These are phyloP conservation scores for Kluyveromyces siamensis DNA, from an alignment of 805 yeast genomes.

Conservation along the genomic window DNA sequence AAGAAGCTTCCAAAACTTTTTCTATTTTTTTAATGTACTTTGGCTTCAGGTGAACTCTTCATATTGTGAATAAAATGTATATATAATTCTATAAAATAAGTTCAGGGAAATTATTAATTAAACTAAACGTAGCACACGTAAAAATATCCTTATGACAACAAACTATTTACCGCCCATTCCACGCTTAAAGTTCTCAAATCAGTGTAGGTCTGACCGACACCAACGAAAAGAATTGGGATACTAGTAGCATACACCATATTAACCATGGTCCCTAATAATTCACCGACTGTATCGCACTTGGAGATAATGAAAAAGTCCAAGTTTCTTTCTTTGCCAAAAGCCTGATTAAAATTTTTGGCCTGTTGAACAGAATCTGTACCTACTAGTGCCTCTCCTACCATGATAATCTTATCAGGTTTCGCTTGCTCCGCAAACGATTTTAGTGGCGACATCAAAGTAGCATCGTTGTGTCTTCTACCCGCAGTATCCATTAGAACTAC, in stretches of 20 bases:
- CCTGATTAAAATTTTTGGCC: conserved; percentile 85
- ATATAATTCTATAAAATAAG: neutral
- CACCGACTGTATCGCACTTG: conserved; percentile 96
- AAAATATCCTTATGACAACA: conserved; percentile 44
- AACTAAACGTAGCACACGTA: no score
- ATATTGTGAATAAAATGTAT: no score
- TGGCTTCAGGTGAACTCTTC: neutral
- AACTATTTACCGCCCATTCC: conserved; percentile 81
- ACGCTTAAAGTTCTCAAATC: conserved; percentile 86
- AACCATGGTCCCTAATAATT: conserved; percentile 91
- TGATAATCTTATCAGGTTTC: conserved; percentile 88
- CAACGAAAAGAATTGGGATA: conserved; percentile 90
- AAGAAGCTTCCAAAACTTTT: neutral
- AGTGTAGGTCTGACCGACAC: conserved; percentile 95
- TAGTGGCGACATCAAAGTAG: conserved; percentile 88
- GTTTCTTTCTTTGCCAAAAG: conserved; percentile 75
- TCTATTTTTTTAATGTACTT: neutral
- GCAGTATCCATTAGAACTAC: conserved; percentile 94
- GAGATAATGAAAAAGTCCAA: conserved; percentile 88
- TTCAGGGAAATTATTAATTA: neutral
- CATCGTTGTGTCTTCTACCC: conserved; percentile 93
- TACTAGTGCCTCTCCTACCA: conserved; percentile 97
- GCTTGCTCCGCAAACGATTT: conserved; percentile 95
- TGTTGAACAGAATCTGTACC: conserved; percentile 97
- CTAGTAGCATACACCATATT: conserved; percentile 96